Evolutionary conservation across 2,329 filamentous ascomycete genomes (phyloP).

Genomic region (Epichloe glyceriae): DNA sequence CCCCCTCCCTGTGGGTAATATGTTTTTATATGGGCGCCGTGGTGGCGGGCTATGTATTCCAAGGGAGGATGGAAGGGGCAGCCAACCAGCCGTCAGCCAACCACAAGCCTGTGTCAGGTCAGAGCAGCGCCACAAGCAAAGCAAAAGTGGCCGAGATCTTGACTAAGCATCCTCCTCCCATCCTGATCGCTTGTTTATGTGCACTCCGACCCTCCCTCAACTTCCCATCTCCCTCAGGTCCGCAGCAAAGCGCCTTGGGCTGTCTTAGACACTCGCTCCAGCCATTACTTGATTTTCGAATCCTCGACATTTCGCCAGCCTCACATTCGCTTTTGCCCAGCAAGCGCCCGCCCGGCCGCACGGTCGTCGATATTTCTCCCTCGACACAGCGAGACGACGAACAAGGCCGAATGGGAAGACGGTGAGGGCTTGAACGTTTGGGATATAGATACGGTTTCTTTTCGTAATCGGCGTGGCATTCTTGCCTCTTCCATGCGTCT

Average conservation of each 20-base stretch:
- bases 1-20: neutral
- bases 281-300: neutral
- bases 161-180: neutral
- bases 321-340: neutral
- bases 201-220: neutral
- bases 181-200: neutral
- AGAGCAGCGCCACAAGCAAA: neutral
- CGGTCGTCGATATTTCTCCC: neutral
- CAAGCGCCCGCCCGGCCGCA: neutral
- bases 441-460: neutral
- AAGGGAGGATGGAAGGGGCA: neutral
- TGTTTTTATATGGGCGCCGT: neutral
- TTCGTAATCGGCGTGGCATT: neutral
- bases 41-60: neutral
- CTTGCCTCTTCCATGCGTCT: neutral
- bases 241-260: neutral
- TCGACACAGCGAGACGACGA: neutral
- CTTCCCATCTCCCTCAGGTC: neutral
- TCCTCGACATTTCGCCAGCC: neutral
- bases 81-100: constrained; percentile 1
- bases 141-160: neutral
- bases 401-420: neutral
- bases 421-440: neutral
- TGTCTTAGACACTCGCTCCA: constrained; percentile 1
- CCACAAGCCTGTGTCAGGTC: neutral